Conservation (phyloP, 176 grass and related monocot species). For the Saccharum officinarum region DNA sequence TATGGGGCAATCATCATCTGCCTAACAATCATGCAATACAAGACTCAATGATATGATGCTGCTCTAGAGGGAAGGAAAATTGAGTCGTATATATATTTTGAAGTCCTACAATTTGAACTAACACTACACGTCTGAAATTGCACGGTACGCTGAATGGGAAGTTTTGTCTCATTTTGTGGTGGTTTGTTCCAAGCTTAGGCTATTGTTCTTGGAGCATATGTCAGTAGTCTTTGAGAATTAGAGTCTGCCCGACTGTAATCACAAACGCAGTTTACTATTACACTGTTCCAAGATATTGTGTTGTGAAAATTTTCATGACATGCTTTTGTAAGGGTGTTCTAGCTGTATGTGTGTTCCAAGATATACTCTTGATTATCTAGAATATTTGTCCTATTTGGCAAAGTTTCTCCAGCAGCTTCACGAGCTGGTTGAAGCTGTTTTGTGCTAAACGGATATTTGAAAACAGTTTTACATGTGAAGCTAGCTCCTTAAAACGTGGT, state of each 20-base stretch:
- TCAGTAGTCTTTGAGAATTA: neutral
- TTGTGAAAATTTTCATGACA: neutral
- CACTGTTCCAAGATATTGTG: neutral
- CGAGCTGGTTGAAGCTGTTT: neutral
- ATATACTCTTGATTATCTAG: neutral
- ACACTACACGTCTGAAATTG: neutral
- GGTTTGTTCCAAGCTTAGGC: neutral
- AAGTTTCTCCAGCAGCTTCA: neutral
- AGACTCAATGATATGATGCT: neutral
- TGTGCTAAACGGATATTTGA: neutral
- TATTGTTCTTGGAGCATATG: neutral
- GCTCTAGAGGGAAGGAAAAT: neutral
- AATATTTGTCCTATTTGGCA: neutral
- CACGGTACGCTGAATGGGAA: neutral
- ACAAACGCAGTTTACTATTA: neutral
- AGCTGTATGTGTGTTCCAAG: neutral
- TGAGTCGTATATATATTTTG: neutral
- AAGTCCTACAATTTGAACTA: neutral
- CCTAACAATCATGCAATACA: slow-evolving; percentile 9
- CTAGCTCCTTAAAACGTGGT: neutral
- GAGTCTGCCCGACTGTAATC: neutral
- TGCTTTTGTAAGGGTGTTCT: neutral
- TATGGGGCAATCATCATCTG: neutral
- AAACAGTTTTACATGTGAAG: neutral
- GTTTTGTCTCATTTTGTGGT: neutral